These are phyloP conservation scores for Luffa acutangula DNA, from an alignment of 306 rosid genomes.

Conservation along the genomic window DNA sequence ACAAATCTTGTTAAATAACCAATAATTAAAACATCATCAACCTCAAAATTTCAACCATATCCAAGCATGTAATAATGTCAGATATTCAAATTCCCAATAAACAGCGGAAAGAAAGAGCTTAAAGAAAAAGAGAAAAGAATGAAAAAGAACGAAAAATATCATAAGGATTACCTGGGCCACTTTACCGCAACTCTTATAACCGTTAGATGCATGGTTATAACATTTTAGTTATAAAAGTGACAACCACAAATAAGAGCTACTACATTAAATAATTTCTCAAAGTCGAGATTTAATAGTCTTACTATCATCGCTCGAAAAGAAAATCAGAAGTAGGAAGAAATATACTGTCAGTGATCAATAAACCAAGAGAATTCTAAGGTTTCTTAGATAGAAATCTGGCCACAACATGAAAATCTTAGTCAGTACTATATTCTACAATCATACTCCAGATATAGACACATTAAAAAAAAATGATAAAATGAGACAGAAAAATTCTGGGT, in stretches of 20 bases:
- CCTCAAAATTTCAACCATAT: neutral
- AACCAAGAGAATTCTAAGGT: neutral
- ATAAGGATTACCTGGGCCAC: no score
- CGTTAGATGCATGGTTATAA: neutral
- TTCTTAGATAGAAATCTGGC: neutral
- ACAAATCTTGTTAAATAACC: neutral
- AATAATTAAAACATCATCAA: no score
- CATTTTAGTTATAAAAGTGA: neutral
- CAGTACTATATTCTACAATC: slow-evolving; percentile 3
- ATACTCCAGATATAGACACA: slow-evolving; percentile 1
- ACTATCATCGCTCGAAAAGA: neutral
- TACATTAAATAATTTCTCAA: neutral
- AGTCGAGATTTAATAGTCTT: neutral
- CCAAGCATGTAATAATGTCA: neutral
- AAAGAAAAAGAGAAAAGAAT: no score
- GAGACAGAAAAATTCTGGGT: neutral
- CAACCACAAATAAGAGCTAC: neutral
- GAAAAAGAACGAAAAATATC: no score
- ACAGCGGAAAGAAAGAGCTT: no score
- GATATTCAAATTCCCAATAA: neutral
- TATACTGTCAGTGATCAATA: neutral
- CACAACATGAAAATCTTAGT: neutral
- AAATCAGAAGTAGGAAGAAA: neutral
- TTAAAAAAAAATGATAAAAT: neutral
- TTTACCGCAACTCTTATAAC: neutral